Percentiles rank a stretch among this genome's conserved stretches.
phyloP scores from a whole-genome alignment of 768 basidiomycete species.

The Tylopilus sp. region DNA sequence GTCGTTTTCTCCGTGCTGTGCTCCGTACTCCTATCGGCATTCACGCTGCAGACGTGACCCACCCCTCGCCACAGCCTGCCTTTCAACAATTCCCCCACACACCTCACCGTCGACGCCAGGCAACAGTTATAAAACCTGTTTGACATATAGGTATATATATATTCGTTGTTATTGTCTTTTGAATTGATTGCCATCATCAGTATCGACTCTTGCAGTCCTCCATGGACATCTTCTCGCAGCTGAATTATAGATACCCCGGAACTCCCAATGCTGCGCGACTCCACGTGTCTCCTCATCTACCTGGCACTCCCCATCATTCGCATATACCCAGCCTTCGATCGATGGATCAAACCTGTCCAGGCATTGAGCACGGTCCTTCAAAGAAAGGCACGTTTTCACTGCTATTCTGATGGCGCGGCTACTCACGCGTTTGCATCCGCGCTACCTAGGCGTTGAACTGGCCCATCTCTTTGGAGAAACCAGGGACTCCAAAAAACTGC shows the following conservation, averaged over 20 bases:
- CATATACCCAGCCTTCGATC: not conserved
- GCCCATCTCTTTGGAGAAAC: too few species aligned
- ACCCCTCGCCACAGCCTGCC: not conserved
- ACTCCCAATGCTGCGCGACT: not conserved
- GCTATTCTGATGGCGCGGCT: too few species aligned
- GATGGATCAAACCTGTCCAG: not conserved
- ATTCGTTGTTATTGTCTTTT: not conserved
- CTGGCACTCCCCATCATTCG: not conserved
- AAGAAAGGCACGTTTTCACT: too few species aligned
- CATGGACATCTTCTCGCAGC: slow-evolving; percentile 15
- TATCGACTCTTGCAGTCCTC: not conserved
- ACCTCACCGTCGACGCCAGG: too few species aligned
- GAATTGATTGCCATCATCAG: not conserved
- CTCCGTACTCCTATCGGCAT: slow-evolving; percentile 6
- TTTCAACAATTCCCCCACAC: not conserved
- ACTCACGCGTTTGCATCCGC: too few species aligned
- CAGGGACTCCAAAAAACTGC: too few species aligned
- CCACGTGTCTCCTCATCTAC: slow-evolving; percentile 4
- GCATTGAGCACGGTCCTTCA: not conserved
- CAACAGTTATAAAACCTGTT: not conserved
- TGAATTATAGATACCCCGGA: slow-evolving; percentile 17
- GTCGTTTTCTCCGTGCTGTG: slow-evolving; percentile 3
- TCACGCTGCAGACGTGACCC: slow-evolving; percentile 3
- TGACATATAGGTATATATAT: slow-evolving; percentile 17
- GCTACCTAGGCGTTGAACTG: too few species aligned